phyloP scores from a whole-genome alignment of 176 grass and related monocot genomes.

The Alopecurus myosuroides region DNA sequence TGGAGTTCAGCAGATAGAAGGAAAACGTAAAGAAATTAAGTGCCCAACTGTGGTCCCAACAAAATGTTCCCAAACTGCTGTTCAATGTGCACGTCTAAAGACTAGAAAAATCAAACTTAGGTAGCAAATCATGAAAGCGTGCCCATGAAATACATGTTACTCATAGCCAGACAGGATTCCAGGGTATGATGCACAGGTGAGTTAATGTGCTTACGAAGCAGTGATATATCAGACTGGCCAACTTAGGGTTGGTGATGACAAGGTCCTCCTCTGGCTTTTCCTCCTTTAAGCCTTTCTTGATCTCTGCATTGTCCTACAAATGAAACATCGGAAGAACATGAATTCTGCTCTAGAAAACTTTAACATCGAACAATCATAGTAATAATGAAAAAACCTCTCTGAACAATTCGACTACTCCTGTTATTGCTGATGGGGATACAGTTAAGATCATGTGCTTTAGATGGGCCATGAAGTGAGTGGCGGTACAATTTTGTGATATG shows the following conservation, averaged over 20 bases:
- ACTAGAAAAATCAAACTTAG: not conserved
- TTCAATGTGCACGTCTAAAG: not conserved
- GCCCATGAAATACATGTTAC: not conserved
- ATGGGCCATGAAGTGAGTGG: not conserved
- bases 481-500: too few species aligned
- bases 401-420: not conserved
- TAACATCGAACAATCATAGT: not conserved
- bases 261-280: not conserved
- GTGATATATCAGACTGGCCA: not conserved
- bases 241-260: not conserved
- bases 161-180: not conserved
- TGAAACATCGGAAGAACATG: not conserved
- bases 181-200: not conserved
- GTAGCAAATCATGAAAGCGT: not conserved
- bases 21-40: not conserved
- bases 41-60: not conserved
- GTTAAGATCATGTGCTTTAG: not conserved
- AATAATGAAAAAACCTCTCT: not conserved
- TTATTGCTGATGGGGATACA: not conserved
- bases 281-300: not conserved
- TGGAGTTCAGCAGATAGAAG: not conserved
- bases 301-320: not conserved
- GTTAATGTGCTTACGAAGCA: not conserved
- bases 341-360: not conserved
- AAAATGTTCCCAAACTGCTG: not conserved